Conservation (phyloP, 306 rosid species). For the Rosa multiflora region DNA sequence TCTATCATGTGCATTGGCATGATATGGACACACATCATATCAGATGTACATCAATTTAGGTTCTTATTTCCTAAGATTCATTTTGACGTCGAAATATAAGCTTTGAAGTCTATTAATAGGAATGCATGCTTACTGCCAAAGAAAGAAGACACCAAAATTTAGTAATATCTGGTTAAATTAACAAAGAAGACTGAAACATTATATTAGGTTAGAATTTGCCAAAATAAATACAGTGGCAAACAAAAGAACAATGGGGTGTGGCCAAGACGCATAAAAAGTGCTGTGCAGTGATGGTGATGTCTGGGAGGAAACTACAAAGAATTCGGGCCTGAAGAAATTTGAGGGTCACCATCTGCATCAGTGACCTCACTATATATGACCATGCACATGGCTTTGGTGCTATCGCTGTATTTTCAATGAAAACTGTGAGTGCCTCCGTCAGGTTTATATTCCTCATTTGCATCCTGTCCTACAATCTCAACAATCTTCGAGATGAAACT, state of each 20-base stretch:
- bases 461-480: no score
- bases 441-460: no score
- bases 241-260: constrained; percentile 21
- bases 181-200: not conserved
- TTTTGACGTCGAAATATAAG: not conserved
- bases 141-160: not conserved
- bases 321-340: not conserved
- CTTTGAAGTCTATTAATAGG: not conserved
- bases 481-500: no score
- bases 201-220: not conserved
- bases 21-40: not conserved
- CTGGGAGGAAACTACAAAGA: not conserved
- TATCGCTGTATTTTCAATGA: not conserved
- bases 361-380: constrained; percentile 8
- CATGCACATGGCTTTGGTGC: constrained; percentile 34
- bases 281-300: not conserved
- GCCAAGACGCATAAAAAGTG: constrained; percentile 1
- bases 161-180: not conserved
- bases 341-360: constrained; percentile 9
- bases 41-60: not conserved
- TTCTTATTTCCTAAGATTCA: not conserved
- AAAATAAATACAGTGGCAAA: not conserved
- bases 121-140: not conserved
- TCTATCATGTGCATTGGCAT: not conserved
- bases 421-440: no score